Evolutionary conservation across 805 yeast species (phyloP).

Genomic region (Gaillardinia entomophila): DNA sequence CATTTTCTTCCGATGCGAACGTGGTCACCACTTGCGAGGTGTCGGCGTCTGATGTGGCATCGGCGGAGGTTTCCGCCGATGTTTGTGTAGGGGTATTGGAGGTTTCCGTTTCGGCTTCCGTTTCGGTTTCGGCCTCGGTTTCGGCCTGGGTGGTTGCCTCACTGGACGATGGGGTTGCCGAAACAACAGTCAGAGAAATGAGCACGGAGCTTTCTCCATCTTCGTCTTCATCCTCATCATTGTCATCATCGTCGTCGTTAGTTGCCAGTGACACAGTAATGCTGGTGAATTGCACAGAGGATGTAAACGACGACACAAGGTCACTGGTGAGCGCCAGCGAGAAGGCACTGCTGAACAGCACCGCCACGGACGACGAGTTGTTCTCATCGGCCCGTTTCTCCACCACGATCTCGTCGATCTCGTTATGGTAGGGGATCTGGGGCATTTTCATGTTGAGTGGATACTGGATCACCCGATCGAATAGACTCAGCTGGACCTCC

Average conservation of each 20-base stretch:
- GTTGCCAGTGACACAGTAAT: too few species aligned
- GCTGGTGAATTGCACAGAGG: background rate
- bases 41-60: background rate
- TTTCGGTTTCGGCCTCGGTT: background rate
- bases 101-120: background rate
- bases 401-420: background rate
- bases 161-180: background rate
- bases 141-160: background rate
- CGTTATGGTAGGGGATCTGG: background rate
- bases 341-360: background rate
- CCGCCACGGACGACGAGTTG: background rate
- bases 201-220: background rate
- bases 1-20: conserved; percentile 27
- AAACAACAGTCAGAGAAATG: background rate
- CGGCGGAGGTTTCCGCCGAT: background rate
- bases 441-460: background rate
- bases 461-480: background rate
- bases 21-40: conserved; percentile 14
- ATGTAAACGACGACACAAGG: background rate
- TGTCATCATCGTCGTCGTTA: too few species aligned
- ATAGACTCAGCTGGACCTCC: too few species aligned
- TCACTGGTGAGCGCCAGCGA: background rate
- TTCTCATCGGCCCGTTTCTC: background rate
- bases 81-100: too few species aligned
- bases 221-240: too few species aligned